These are phyloP conservation scores for Phytopythium helicoides DNA, from an alignment of 352 stramenopile genomes.

Conservation along the genomic window DNA sequence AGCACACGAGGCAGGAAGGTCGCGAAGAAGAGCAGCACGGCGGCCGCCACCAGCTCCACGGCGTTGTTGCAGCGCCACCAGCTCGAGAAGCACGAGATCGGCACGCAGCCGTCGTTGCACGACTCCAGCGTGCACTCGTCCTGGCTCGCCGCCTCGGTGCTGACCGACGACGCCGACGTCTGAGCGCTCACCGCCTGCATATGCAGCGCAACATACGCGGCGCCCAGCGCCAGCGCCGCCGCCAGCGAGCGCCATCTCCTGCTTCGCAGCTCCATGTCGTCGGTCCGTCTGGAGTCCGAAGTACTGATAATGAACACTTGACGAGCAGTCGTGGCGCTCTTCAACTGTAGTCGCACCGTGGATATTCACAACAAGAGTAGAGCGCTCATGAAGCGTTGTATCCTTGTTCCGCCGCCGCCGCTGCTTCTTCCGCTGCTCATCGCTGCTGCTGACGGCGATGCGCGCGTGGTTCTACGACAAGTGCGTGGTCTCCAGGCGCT, in stretches of 20 bases:
- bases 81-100: conserved; percentile 41
- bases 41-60: conserved; percentile 46
- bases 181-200: not conserved
- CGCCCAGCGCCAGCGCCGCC: not conserved
- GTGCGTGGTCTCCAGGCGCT: conserved; percentile 16
- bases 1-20: conserved; percentile 85
- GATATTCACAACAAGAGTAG: too few relatives aligned
- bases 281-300: too few relatives aligned
- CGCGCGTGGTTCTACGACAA: conserved; percentile 78
- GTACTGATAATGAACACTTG: too few relatives aligned
- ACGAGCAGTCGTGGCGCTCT: too few relatives aligned
- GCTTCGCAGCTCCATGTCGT: too few relatives aligned
- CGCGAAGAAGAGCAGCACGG: conserved; percentile 83
- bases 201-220: not conserved
- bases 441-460: conserved; percentile 31
- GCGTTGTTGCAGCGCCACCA: conserved; percentile 56
- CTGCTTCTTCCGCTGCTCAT: too few relatives aligned
- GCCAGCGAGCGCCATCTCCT: not conserved
- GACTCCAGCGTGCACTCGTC: not conserved
- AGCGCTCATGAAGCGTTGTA: too few relatives aligned
- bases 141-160: not conserved
- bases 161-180: not conserved
- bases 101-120: conserved; percentile 38
- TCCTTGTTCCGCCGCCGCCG: too few relatives aligned
- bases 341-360: too few relatives aligned